Evolutionary conservation across 768 basidiomycete genomes (phyloP).

Genomic region (Rhizopogon roseolus): DNA sequence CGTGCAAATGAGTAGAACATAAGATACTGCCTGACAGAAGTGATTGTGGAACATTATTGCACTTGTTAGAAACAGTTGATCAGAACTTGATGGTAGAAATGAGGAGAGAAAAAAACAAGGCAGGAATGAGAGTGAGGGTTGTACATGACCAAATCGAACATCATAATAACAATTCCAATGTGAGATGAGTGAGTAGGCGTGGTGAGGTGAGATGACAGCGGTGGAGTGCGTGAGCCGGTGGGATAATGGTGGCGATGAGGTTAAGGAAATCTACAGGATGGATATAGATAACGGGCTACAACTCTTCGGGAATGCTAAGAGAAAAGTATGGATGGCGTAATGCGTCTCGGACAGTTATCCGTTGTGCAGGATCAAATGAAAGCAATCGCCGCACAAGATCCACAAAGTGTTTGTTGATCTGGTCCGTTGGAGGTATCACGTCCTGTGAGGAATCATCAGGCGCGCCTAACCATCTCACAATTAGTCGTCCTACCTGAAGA

Average conservation of each 20-base stretch:
- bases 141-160: constrained; percentile 34
- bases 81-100: constrained; percentile 10
- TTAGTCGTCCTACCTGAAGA: constrained; percentile 51
- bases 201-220: constrained; percentile 5
- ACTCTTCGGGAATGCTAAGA: constrained; percentile 60
- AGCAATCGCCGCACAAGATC: constrained; percentile 86
- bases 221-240: not conserved
- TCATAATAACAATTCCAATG: constrained; percentile 29
- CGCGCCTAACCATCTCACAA: constrained; percentile 6
- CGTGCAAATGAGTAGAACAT: constrained; percentile 20
- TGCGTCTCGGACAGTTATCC: constrained; percentile 86
- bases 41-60: constrained; percentile 24
- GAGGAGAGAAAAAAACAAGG: constrained; percentile 21
- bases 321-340: constrained; percentile 85
- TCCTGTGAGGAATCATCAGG: constrained; percentile 44
- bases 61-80: constrained; percentile 20
- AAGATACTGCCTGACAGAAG: constrained; percentile 23
- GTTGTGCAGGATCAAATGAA: constrained; percentile 83
- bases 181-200: constrained; percentile 9
- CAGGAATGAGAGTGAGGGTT: constrained; percentile 27
- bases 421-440: constrained; percentile 75
- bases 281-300: constrained; percentile 43
- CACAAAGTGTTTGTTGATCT: constrained; percentile 73
- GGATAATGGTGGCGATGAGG: not conserved
- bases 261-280: constrained; percentile 26